phyloP scores from a whole-genome alignment of 495 filamentous ascomycete genomes.

The Terfezia claveryi region DNA sequence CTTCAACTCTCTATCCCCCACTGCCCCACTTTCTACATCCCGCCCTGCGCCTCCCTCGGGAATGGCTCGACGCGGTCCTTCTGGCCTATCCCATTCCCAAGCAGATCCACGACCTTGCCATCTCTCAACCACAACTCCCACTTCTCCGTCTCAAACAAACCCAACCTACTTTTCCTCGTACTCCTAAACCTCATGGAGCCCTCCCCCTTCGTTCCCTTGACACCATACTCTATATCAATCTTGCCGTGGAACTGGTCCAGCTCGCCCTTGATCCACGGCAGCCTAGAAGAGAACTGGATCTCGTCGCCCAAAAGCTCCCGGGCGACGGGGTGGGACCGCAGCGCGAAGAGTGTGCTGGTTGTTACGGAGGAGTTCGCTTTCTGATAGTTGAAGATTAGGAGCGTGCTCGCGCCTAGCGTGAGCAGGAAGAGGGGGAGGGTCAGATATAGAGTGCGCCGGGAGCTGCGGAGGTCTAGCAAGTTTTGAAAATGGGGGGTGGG shows the following conservation, averaged over 20 bases:
- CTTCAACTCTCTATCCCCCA: neutral
- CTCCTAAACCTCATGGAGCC: constrained; percentile 69
- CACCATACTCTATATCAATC: constrained; percentile 70
- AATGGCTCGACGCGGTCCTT: neutral
- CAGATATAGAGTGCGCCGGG: constrained; percentile 36
- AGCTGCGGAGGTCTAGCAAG: no score
- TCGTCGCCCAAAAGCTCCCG: constrained; percentile 66
- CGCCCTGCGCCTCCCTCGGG: constrained; percentile 1
- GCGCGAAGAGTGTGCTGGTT: constrained; percentile 64
- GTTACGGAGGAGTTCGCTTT: constrained; percentile 68
- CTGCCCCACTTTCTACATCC: neutral
- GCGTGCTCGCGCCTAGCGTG: constrained; percentile 44
- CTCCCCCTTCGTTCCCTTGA: constrained; percentile 53
- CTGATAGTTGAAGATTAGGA: constrained; percentile 70
- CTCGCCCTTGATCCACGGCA: constrained; percentile 82
- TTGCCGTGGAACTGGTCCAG: constrained; percentile 85
- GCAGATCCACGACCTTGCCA: neutral
- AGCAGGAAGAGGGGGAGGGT: constrained; percentile 31
- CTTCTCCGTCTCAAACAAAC: constrained; percentile 50
- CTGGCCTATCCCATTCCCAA: neutral
- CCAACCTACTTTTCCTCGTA: constrained; percentile 46
- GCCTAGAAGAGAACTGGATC: constrained; percentile 69
- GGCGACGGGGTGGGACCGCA: constrained; percentile 56
- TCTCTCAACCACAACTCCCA: constrained; percentile 30
- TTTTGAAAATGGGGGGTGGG: no score